Evolutionary conservation across 208 protist genomes (phyloP), one percentile per base, ranked within the genome.

Genomic region (Crithidia brevicula): DNA sequence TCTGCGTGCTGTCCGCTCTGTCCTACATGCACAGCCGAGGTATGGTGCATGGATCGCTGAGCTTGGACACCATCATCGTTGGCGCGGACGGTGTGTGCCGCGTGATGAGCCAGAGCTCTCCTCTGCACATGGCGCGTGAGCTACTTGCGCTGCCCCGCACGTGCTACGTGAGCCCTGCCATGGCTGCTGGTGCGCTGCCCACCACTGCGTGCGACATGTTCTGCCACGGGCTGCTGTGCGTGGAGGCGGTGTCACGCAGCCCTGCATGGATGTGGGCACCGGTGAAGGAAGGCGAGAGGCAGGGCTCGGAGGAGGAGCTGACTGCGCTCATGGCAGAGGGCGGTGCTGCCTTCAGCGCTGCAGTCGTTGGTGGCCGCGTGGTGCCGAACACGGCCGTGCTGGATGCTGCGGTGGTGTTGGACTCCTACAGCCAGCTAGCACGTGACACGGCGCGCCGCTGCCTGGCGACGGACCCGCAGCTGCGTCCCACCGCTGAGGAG

Each of bases 151-250:
- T 40, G 36, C 15, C 10, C 10, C 8, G 15, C 36, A 40, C 36
- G 10, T 40, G 36, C 1, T 40, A 40, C 36, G 36, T 40, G 36
- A 40, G 36, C 36, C 36, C 36, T 7, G 10, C 15, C 10, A 40
- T 40, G 33, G 76, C 78, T 20, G 36, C 40, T 20, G 81, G 83
- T 3, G 71, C 68, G 53, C 60, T 59, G 36, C 67, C 60, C 27
- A 80, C 70, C 13, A 22, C 65, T 1, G 58, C 60, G 57, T 85
- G 78, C 2, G 86, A 92, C 57, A 75, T 92, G 15, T 92, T 73
- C 46, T 79, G 68, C 16, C 43, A 87, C 6, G 86, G 81, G 7
- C 72, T 89, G 23, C 66, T 83, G 38, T 50, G 88, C 31, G 54
- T 89, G 25, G 79, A 89, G 71, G 74, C 74, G 70, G 45, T 82